A percentile compares a stretch with the other conserved stretches of the same genome.
phyloP scores from a whole-genome alignment of 257 asterid genomes.

The Thymus quinquecostatus region DNA sequence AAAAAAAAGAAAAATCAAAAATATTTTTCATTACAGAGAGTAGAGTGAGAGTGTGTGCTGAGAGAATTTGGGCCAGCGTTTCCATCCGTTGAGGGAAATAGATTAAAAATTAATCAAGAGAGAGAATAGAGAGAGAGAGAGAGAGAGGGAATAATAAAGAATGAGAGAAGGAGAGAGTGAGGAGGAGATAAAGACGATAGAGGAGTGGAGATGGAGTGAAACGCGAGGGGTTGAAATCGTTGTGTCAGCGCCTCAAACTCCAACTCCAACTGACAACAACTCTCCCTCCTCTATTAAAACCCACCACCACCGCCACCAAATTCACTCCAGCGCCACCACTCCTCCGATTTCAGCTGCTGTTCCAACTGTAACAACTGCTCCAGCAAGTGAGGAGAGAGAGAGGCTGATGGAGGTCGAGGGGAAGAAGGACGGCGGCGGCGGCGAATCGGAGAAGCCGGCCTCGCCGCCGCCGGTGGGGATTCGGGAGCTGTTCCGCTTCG shows the following conservation, averaged over 20 bases:
- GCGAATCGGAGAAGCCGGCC: constrained; percentile 54
- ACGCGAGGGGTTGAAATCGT: constrained; percentile 72
- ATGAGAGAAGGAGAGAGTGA: constrained; percentile 31
- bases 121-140: constrained; percentile 4
- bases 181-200: constrained; percentile 68
- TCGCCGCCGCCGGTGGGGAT: constrained; percentile 57
- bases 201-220: constrained; percentile 87
- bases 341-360: background rate
- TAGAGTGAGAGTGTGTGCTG: constrained; percentile 25
- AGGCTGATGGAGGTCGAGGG: constrained; percentile 43
- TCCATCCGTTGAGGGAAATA: constrained; percentile 29
- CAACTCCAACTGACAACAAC: constrained; percentile 33
- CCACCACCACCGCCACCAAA: constrained; percentile 27
- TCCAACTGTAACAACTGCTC: constrained; percentile 22
- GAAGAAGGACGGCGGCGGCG: constrained; percentile 42
- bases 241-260: constrained; percentile 49
- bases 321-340: constrained; percentile 15
- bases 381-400: too few relatives aligned
- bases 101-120: background rate
- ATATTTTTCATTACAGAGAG: background rate
- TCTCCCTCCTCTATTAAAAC: constrained; percentile 52
- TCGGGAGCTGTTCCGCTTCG: constrained; percentile 82
- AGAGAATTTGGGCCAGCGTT: constrained; percentile 22
- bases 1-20: background rate
- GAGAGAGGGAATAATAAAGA: background rate